phyloP scores from a whole-genome alignment of 192 early-diverging fungal genomes.

The Anaeromyces robustus region DNA sequence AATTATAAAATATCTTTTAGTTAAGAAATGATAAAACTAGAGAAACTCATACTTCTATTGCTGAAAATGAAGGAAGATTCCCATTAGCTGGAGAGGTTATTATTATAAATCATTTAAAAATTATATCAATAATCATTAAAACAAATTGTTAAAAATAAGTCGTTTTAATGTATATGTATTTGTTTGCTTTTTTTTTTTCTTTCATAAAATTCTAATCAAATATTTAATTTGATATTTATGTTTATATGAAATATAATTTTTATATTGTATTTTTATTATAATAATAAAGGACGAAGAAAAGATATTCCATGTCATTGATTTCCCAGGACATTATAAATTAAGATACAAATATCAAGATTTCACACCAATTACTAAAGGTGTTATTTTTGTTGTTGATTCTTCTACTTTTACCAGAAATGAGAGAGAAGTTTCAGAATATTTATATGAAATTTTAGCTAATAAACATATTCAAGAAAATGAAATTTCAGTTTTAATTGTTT shows the following conservation, averaged over 20 bases:
- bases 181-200: too few species aligned
- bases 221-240: too few species aligned
- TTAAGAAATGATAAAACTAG: conserved; percentile 24
- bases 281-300: background rate
- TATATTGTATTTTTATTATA: background rate
- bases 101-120: too few species aligned
- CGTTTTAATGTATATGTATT: too few species aligned
- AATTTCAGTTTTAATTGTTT: conserved; percentile 53
- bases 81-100: conserved; percentile 17
- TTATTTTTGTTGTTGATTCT: conserved; percentile 71
- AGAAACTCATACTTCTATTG: conserved; percentile 50
- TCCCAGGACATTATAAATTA: conserved; percentile 78
- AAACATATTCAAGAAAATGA: conserved; percentile 30
- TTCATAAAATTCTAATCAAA: too few species aligned
- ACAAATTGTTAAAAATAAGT: too few species aligned
- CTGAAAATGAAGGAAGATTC: conserved; percentile 48
- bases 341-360: conserved; percentile 57
- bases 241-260: background rate
- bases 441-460: conserved; percentile 68
- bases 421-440: conserved; percentile 50
- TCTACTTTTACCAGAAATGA: conserved; percentile 31
- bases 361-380: conserved; percentile 41
- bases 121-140: too few species aligned
- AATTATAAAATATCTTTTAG: too few species aligned
- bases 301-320: conserved; percentile 51